Conservation (phyloP, 1,284 basidiomycete species). For the Ganoderma lingzhi region DNA sequence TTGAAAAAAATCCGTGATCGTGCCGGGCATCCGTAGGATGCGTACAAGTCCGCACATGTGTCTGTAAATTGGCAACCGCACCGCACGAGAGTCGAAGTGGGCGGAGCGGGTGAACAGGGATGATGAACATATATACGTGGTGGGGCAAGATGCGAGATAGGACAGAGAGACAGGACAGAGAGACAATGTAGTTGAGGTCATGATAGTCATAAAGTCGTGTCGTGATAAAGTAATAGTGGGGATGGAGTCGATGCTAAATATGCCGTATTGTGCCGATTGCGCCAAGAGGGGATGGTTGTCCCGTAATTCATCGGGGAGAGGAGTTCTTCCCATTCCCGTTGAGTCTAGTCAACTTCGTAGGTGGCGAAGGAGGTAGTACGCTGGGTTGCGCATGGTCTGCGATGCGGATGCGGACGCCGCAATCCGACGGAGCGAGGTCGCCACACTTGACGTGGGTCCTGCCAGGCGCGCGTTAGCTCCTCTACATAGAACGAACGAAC, state of each 20-base stretch:
- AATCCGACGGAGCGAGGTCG: slow-evolving; percentile 80
- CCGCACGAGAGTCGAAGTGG: not conserved
- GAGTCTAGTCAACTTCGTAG: slow-evolving; percentile 26
- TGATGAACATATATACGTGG: slow-evolving; percentile 12
- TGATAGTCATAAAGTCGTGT: slow-evolving; percentile 27
- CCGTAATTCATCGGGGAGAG: slow-evolving; percentile 20
- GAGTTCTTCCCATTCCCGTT: slow-evolving; percentile 30
- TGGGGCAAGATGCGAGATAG: not conserved
- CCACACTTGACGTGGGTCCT: slow-evolving; percentile 88
- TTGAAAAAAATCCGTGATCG: not conserved
- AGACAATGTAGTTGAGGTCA: slow-evolving; percentile 15
- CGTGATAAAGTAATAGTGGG: not conserved
- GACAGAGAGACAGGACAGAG: not conserved
- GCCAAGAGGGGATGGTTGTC: not conserved
- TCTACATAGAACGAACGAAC: not conserved
- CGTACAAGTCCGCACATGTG: not conserved
- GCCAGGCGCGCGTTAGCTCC: slow-evolving; percentile 25
- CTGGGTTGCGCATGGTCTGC: slow-evolving; percentile 15
- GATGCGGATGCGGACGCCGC: slow-evolving; percentile 58
- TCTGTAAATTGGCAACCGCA: not conserved
- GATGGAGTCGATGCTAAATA: not conserved
- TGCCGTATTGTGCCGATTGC: not conserved
- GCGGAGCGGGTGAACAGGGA: slow-evolving; percentile 10
- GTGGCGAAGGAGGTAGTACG: slow-evolving; percentile 24
- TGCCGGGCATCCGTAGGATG: slow-evolving; percentile 2